Conservation (phyloP, 1,284 basidiomycete species). For the Rhizopogon parksii region DNA sequence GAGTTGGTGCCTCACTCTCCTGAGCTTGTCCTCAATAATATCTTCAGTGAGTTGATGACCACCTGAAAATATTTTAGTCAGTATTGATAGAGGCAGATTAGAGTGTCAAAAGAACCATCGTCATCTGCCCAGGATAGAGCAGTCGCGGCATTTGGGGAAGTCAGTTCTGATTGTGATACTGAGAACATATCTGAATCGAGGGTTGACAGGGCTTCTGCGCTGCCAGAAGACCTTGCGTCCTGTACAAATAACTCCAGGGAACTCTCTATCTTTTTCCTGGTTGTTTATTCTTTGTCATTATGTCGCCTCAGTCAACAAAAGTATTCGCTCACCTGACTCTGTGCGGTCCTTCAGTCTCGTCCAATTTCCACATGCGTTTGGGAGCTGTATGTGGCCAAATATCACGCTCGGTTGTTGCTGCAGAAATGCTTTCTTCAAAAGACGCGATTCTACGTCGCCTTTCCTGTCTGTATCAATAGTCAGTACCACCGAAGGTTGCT, state of each 20-base stretch:
- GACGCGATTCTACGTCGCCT: conserved; percentile 59
- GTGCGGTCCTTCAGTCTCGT: conserved; percentile 85
- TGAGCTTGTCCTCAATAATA: conserved; percentile 69
- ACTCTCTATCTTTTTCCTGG: conserved; percentile 40
- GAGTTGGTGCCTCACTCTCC: conserved; percentile 76
- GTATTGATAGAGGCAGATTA: neutral
- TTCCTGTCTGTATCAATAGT: conserved; percentile 48
- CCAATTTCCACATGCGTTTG: conserved; percentile 62
- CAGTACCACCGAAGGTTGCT: neutral
- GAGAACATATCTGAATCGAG: neutral
- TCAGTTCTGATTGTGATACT: neutral
- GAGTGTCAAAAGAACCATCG: neutral
- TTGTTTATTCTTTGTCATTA: conserved; percentile 33
- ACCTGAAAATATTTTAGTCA: conserved; percentile 12
- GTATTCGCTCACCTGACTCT: conserved; percentile 58
- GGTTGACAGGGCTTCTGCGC: neutral
- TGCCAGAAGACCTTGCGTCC: neutral
- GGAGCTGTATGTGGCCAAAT: conserved; percentile 63
- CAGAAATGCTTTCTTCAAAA: conserved; percentile 51
- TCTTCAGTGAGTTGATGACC: conserved; percentile 62
- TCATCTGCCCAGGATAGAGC: neutral
- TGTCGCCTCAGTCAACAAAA: neutral
- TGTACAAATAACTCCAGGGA: neutral
- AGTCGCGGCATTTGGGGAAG: neutral
- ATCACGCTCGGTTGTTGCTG: conserved; percentile 66